Base-by-base conservation (phyloP, 345 rosid genomes). In the Sonneratia alba region DNA sequence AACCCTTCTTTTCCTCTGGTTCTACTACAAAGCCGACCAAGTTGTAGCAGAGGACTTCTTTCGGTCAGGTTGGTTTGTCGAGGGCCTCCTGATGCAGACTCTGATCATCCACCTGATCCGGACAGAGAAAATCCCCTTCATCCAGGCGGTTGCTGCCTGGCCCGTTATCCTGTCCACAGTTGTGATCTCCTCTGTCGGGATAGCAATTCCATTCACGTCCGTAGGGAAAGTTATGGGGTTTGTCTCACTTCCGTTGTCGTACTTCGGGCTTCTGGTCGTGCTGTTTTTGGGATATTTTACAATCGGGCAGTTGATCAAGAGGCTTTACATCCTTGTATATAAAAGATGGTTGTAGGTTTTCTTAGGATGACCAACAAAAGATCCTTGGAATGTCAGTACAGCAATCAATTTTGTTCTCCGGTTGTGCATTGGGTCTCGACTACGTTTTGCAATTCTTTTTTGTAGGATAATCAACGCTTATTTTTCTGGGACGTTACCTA, bases 81-180 rank as follows among this genome's bases (percentile, higher is more conserved):
- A 87, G 82, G 91, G 91, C 66, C 84, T 89, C 63, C 85, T 84
- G 13, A 85, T 87, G 91, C 90, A 87, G 79, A 83, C 87, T 10
- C 68, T 89, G 69, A 84, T 89, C 62, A 84, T 75, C 79, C 90
- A 89, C 80, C 77, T 89, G 76, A 84, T 89, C 77, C 75, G 90
- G 40, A 86, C 91, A 0, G 91, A 84, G 82, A 87, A 87, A 70
- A 81, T 82, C 51, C 89, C 95, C 36, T 86, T 87, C 76, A 63
- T 85, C 67, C 87, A 85, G 79, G 90, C 82, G 68, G 74, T 76
- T 49, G 91, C 91, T 14, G 83, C 91, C 6, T 84, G 88, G 91
- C 88, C 85, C 1, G 88, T 89, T 37, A 65, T 89, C 64, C 71
- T 77, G 49, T 83, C 90, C 5, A 87, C 95, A 1, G 27, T 85